Percentiles rank a stretch among this genome's conserved stretches.
Conservation (phyloP, 192 early-diverging fungal genomes). For the Rhizophagus clarus region DNA sequence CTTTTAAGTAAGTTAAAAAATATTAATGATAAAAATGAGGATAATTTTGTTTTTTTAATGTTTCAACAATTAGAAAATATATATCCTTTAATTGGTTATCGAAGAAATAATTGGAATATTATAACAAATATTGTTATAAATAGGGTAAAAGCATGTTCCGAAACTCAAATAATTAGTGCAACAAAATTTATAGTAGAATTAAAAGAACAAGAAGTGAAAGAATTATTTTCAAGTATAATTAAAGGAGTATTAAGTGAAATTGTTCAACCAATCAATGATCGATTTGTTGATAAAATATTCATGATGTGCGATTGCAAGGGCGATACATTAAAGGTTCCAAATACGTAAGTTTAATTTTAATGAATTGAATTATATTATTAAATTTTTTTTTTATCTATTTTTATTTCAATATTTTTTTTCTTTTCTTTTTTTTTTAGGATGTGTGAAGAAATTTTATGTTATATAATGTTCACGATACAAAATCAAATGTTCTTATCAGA, state of each 20-base stretch:
- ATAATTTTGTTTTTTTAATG: no score
- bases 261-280: background rate
- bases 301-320: background rate
- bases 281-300: background rate
- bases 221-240: background rate
- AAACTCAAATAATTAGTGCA: no score
- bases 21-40: no score
- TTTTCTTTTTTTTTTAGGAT: background rate
- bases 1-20: no score
- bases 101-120: no score
- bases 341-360: background rate
- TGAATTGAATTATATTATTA: background rate
- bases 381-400: background rate
- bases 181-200: no score
- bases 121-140: no score
- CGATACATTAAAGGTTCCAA: background rate
- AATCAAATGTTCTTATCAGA: background rate
- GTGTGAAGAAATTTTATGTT: constrained; percentile 6
- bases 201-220: no score
- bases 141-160: no score
- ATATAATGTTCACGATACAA: background rate
- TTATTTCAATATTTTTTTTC: background rate
- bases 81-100: no score
- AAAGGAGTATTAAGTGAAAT: background rate
- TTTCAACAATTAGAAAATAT: no score